Conservation (phyloP, 805 yeast genomes). For the Suhomyces xylopsoci region DNA sequence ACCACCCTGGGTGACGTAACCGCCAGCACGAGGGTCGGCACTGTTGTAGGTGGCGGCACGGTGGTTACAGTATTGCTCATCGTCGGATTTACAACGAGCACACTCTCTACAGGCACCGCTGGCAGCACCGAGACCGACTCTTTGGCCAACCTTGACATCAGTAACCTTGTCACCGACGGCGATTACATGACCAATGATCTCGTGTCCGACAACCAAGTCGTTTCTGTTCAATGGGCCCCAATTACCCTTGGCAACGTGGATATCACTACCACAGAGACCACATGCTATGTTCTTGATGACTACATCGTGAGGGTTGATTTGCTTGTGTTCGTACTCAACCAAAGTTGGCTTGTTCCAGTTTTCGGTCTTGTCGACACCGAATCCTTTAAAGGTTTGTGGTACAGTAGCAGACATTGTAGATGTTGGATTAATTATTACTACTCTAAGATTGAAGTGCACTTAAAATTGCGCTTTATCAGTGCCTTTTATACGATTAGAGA, state of each 20-base stretch:
- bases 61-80: constrained; percentile 37
- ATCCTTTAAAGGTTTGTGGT: constrained; percentile 62
- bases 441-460: too few relatives aligned
- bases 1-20: constrained; percentile 66
- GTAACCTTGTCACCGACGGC: constrained; percentile 57
- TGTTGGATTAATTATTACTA: too few relatives aligned
- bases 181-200: constrained; percentile 40
- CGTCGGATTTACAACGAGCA: constrained; percentile 17
- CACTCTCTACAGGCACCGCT: constrained; percentile 50
- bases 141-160: constrained; percentile 58
- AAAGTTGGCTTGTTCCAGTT: constrained; percentile 58
- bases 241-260: constrained; percentile 49
- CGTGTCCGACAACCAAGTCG: constrained; percentile 45
- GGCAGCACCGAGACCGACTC: constrained; percentile 81
- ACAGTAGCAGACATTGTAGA: constrained; percentile 4
- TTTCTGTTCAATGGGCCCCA: constrained; percentile 45
- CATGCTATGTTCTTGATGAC: constrained; percentile 16
- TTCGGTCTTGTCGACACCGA: constrained; percentile 47
- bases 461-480: neutral
- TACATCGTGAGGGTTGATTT: constrained; percentile 16
- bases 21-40: constrained; percentile 19
- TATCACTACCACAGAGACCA: constrained; percentile 61
- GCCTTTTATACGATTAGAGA: neutral
- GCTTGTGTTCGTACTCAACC: constrained; percentile 48
- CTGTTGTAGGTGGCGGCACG: constrained; percentile 22